Conservation (phyloP, 371 early-diverging fungal species). For the Blastocladiella emersonii region DNA sequence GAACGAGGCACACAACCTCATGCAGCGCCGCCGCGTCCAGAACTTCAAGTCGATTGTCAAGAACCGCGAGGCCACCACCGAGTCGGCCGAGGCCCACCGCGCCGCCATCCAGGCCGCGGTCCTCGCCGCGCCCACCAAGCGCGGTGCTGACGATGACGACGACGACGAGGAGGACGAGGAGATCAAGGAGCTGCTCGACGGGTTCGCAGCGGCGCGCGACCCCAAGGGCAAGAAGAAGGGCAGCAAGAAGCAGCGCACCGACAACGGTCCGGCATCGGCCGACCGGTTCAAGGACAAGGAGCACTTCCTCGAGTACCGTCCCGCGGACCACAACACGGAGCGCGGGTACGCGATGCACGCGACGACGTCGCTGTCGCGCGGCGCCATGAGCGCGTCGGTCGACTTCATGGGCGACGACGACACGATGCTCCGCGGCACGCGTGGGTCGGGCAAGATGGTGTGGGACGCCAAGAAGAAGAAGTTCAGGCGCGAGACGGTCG, state of each 20-base stretch:
- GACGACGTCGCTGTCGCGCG: slow-evolving; percentile 60
- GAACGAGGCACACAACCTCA: slow-evolving; percentile 50
- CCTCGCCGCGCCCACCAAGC: slow-evolving; percentile 1
- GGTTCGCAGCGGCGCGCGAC: neutral
- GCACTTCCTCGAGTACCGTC: slow-evolving; percentile 75
- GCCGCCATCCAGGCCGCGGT: neutral
- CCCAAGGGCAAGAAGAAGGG: neutral
- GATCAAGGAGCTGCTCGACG: slow-evolving; percentile 25
- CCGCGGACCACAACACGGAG: slow-evolving; percentile 77
- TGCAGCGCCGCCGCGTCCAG: slow-evolving; percentile 58
- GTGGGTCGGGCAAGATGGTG: slow-evolving; percentile 38
- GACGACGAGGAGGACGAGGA: slow-evolving; percentile 7
- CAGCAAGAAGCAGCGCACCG: slow-evolving; percentile 14
- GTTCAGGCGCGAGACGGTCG: slow-evolving; percentile 68
- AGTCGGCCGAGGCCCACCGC: neutral
- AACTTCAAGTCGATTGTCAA: slow-evolving; percentile 41
- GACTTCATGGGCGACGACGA: slow-evolving; percentile 77
- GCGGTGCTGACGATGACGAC: slow-evolving; percentile 11
- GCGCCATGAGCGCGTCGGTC: slow-evolving; percentile 59
- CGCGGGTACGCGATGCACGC: slow-evolving; percentile 72
- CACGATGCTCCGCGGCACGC: slow-evolving; percentile 25
- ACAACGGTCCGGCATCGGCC: no score
- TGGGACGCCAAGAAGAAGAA: slow-evolving; percentile 93
- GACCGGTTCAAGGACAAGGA: slow-evolving; percentile 57
- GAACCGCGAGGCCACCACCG: slow-evolving; percentile 10